These are phyloP conservation scores for Diaporthe capsici DNA, from an alignment of 2,329 filamentous ascomycete genomes.

Conservation along the genomic window DNA sequence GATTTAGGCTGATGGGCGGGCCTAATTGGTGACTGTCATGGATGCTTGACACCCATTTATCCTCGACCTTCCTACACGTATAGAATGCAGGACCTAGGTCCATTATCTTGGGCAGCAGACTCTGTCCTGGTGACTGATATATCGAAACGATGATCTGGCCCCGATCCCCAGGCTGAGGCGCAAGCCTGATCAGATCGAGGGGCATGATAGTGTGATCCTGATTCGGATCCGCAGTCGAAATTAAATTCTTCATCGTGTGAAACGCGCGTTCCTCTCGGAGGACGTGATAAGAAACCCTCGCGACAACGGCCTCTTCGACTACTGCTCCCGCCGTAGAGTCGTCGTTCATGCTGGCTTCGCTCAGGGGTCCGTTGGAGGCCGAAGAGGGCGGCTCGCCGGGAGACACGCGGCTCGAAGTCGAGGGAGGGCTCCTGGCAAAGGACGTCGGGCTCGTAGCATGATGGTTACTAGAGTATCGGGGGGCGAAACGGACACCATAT, in stretches of 20 bases:
- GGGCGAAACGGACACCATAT: constrained; percentile 72
- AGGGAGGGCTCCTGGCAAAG: constrained; percentile 55
- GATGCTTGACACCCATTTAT: constrained; percentile 61
- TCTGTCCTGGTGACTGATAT: constrained; percentile 82
- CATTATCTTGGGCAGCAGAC: constrained; percentile 78
- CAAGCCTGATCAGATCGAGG: constrained; percentile 82
- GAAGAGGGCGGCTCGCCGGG: constrained; percentile 57
- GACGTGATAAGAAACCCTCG: constrained; percentile 85
- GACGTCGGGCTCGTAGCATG: constrained; percentile 61
- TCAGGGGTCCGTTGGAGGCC: constrained; percentile 37
- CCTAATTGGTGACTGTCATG: constrained; percentile 63
- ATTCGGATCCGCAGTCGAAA: constrained; percentile 78
- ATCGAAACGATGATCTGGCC: constrained; percentile 83
- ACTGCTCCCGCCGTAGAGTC: constrained; percentile 59
- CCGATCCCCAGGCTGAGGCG: constrained; percentile 77
- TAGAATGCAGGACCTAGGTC: constrained; percentile 85
- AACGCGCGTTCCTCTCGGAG: constrained; percentile 90
- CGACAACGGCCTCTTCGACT: constrained; percentile 78
- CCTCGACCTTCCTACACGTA: constrained; percentile 65
- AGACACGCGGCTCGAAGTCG: constrained; percentile 56
- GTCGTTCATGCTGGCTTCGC: constrained; percentile 36
- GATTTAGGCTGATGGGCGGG: constrained; percentile 76
- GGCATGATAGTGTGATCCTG: constrained; percentile 84
- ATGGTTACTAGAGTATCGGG: constrained; percentile 57
- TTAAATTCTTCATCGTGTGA: constrained; percentile 82